Percentiles rank a stretch among this genome's conserved stretches.
phyloP scores from a whole-genome alignment of 345 rosid species.

The Corymbia maculata region DNA sequence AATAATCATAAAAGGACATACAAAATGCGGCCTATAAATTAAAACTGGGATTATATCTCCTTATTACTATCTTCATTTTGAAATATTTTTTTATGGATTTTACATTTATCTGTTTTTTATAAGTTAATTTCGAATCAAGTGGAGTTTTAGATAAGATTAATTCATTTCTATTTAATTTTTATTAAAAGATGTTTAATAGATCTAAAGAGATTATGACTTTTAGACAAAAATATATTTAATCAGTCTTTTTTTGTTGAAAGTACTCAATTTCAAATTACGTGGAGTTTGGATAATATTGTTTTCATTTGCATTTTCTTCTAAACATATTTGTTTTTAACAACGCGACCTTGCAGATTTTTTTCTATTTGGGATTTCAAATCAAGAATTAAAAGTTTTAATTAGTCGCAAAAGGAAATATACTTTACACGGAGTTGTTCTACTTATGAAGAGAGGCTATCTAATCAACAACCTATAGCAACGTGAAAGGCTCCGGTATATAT shows the following conservation, averaged over 20 bases:
- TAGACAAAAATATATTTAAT: neutral
- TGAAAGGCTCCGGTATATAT: neutral
- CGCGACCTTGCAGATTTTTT: neutral
- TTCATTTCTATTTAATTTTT: neutral
- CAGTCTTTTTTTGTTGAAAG: neutral
- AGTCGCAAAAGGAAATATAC: neutral
- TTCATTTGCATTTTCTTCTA: neutral
- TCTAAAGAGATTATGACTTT: neutral
- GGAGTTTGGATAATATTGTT: neutral
- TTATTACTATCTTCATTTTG: neutral
- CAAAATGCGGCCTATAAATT: accelerated
- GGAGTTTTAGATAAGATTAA: neutral
- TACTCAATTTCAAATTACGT: neutral
- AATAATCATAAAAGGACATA: too few species aligned
- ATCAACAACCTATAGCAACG: neutral
- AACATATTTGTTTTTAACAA: neutral
- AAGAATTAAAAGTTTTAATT: neutral
- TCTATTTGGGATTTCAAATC: neutral
- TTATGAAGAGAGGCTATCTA: too few species aligned
- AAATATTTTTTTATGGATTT: neutral
- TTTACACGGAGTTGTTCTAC: too few species aligned
- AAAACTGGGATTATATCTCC: neutral
- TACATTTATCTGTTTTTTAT: neutral
- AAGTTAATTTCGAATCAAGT: neutral
- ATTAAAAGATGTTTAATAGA: neutral